A percentile compares a stretch with the other conserved stretches of the same genome.
These are phyloP conservation scores for Macrophomina pseudophaseolina DNA, from an alignment of 2,329 filamentous ascomycete species.

Conservation along the genomic window DNA sequence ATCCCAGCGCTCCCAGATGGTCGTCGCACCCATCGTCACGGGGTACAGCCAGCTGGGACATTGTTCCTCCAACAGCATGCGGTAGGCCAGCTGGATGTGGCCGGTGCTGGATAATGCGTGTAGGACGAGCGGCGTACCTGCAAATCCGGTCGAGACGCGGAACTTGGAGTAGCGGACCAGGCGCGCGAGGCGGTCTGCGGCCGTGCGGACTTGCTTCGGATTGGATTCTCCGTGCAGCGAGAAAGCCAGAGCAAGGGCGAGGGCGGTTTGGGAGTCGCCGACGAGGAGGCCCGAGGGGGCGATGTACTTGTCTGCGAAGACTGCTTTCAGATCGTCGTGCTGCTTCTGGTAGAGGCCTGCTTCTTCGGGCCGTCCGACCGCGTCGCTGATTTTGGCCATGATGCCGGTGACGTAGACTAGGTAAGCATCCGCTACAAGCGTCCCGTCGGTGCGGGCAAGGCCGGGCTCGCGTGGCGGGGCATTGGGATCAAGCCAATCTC, in stretches of 20 bases:
- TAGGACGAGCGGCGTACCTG: conserved; percentile 32
- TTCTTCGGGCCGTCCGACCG: conserved; percentile 33
- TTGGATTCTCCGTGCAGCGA: conserved; percentile 32
- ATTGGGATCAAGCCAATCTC: conserved; percentile 50
- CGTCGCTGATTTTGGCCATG: conserved; percentile 36
- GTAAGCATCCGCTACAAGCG: conserved; percentile 48
- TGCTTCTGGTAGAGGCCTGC: conserved; percentile 33
- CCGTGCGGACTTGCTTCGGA: conserved; percentile 4
- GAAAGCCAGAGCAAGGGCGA: conserved; percentile 34
- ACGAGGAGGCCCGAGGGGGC: conserved; percentile 29
- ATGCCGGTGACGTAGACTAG: conserved; percentile 42
- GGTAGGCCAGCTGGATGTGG: conserved; percentile 43
- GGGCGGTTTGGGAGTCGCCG: conserved; percentile 31
- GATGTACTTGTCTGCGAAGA: conserved; percentile 36
- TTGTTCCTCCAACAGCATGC: conserved; percentile 54
- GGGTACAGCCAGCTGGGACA: conserved; percentile 58
- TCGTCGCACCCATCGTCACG: conserved; percentile 54
- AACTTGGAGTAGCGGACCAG: conserved; percentile 30
- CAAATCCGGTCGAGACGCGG: conserved; percentile 34
- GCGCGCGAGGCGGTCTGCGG: conserved; percentile 28
- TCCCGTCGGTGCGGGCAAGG: conserved; percentile 39
- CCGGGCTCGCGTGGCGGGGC: conserved; percentile 44
- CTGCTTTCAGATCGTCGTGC: conserved; percentile 30
- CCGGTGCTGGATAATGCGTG: conserved; percentile 30
- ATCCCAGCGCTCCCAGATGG: conserved; percentile 60